A percentile compares a stretch with the other conserved stretches of the same genome.
phyloP scores from a whole-genome alignment of 2,329 filamentous ascomycete species.

The Claviceps digitariae region DNA sequence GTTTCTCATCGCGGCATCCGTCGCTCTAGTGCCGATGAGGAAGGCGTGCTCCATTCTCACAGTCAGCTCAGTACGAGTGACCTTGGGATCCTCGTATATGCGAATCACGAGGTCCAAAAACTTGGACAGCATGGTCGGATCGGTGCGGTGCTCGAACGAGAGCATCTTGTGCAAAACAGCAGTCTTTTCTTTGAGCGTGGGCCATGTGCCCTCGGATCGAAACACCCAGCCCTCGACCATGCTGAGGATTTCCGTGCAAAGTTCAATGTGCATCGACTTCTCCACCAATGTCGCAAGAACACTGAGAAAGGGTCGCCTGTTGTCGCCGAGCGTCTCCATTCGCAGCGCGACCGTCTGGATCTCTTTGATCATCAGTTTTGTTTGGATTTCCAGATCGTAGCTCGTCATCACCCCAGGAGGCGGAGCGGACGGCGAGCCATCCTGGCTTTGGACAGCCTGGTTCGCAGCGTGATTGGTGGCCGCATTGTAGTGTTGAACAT shows the following conservation, averaged over 20 bases:
- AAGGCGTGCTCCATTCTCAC: constrained; percentile 98
- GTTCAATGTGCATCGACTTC: constrained; percentile 72
- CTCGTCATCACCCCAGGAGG: constrained; percentile 45
- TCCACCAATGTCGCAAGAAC: constrained; percentile 91
- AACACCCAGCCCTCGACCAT: constrained; percentile 98
- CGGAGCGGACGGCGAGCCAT: constrained; percentile 38
- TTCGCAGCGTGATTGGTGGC: constrained; percentile 37
- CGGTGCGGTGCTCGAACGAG: constrained; percentile 74
- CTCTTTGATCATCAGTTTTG: constrained; percentile 82
- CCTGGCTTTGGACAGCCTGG: constrained; percentile 30
- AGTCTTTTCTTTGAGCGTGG: constrained; percentile 96
- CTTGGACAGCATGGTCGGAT: constrained; percentile 75
- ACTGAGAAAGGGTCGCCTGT: constrained; percentile 83
- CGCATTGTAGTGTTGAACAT: constrained; percentile 63
- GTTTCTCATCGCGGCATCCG: constrained; percentile 93
- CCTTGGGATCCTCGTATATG: constrained; percentile 96
- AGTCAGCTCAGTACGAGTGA: constrained; percentile 86
- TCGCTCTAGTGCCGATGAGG: constrained; percentile 82
- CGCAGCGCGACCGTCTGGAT: constrained; percentile 84
- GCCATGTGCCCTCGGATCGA: constrained; percentile 85
- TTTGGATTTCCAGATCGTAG: constrained; percentile 79
- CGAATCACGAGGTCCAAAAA: constrained; percentile 94
- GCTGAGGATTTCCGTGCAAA: constrained; percentile 84
- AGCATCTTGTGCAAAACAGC: constrained; percentile 99
- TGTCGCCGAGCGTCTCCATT: constrained; percentile 86